Evolutionary conservation across 192 early-diverging fungal species (phyloP), one percentile per base, ranked within the genome.

Genomic region (Cladochytrium replicatum): DNA sequence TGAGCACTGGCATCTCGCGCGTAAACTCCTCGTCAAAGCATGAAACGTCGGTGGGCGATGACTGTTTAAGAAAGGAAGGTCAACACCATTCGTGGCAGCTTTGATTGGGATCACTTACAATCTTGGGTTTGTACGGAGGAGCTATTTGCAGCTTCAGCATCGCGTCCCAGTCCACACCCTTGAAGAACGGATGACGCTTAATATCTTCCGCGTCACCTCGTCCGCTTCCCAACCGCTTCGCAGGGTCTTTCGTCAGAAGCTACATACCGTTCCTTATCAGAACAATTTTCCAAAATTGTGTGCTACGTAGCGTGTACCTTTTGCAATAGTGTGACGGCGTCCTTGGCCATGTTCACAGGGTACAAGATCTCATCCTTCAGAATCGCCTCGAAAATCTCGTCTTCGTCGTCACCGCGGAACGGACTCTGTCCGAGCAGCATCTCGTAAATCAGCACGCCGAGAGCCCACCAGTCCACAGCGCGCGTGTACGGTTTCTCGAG

Each of bases 11-110:
- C 43, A 74, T 67, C 73, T 97, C 93, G 30, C 75, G 72, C n/a
- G 95, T 99, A 55, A 99, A 99, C 71, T 99, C 93, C 15, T 83
- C 80, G 57, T 99, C 95, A 84, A 99, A 99, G 81, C 97, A 97
- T 29, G 91, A 95, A 8, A 86, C 84, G 57, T 99, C 95, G 11
- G 85, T 80, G 43, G 83, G 73, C 22, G 74, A 68, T 1, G 53
- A 68, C 75, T 78, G 57, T n/a, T n/a, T 8, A 34, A 57, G 34
- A 52, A 52, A 21, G 43, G 17, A 26, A 26, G 17, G 32, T 15
- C 50, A 61, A 11, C 22, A 63, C 7, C 21, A 67, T 17, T 45
- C 25, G 22, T 23, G 25, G 23, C 31, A 38, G 23, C 31, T 8
- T 48, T 6, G 42, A 27, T 5, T 0, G 5, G 21, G 4, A n/a